Percentiles rank a stretch among this genome's conserved stretches.
phyloP scores from a whole-genome alignment of 1,284 basidiomycete genomes.

The Hypsizygus ulmarius region DNA sequence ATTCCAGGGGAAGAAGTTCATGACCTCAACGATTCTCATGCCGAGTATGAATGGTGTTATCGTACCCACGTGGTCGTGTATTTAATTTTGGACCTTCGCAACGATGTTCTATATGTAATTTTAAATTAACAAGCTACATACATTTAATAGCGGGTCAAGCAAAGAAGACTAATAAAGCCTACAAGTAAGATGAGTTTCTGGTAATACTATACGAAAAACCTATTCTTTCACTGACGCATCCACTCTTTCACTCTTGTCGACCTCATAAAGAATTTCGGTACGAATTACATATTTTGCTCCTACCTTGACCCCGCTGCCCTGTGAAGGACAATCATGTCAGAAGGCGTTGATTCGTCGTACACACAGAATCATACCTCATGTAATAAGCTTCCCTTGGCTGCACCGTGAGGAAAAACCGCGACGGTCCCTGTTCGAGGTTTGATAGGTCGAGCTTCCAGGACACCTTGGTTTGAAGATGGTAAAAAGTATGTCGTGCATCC shows the following conservation, averaged over 20 bases:
- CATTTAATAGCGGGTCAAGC: too few species aligned
- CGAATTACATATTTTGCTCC: conserved; percentile 42
- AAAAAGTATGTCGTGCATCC: conserved; percentile 57
- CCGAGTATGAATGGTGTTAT: too few species aligned
- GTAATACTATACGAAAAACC: neutral
- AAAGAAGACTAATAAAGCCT: too few species aligned
- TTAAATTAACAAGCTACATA: too few species aligned
- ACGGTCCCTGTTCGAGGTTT: conserved; percentile 47
- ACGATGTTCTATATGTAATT: too few species aligned
- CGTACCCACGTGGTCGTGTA: too few species aligned
- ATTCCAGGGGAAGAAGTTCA: too few species aligned
- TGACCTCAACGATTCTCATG: too few species aligned
- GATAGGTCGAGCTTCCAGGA: conserved; percentile 47
- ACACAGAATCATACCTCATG: conserved; percentile 27
- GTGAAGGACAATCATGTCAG: conserved; percentile 12
- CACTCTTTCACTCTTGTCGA: conserved; percentile 31
- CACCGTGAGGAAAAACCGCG: conserved; percentile 48
- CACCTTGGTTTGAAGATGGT: conserved; percentile 37
- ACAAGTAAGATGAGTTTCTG: too few species aligned
- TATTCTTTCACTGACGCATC: conserved; percentile 15
- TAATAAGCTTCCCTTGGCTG: conserved; percentile 31
- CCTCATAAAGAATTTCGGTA: conserved; percentile 37
- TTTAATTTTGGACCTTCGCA: too few species aligned
- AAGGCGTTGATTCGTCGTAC: neutral
- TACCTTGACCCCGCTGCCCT: conserved; percentile 35